Conservation (phyloP, 73 alveolate species). For the Tetrahymena elliotti region DNA sequence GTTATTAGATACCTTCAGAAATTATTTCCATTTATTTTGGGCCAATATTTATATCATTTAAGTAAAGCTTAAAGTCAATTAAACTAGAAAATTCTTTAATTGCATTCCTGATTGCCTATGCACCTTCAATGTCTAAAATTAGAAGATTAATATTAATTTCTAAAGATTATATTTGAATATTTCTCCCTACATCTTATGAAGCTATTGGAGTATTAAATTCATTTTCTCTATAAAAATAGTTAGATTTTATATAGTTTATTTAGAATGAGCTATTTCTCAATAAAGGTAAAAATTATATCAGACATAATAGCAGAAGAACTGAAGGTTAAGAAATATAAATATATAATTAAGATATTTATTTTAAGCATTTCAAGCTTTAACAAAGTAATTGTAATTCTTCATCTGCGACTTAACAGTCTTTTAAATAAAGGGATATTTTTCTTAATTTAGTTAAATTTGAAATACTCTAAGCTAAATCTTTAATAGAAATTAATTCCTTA, state of each 20-base stretch:
- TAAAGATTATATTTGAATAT: not conserved
- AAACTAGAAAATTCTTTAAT: not conserved
- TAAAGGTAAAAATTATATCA: not conserved
- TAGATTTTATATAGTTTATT: not conserved
- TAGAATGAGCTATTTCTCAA: not conserved
- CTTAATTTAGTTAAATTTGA: too few relatives aligned
- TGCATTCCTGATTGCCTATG: not conserved
- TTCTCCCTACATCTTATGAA: too few relatives aligned
- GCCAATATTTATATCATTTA: not conserved
- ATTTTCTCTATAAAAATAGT: not conserved
- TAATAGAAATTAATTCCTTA: too few relatives aligned
- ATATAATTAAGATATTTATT: not conserved
- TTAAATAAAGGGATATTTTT: too few relatives aligned
- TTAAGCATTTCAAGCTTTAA: not conserved
- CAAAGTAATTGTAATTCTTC: not conserved
- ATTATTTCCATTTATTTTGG: not conserved
- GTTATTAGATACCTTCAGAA: not conserved
- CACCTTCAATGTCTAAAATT: not conserved
- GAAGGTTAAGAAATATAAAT: not conserved
- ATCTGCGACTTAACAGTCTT: not conserved
- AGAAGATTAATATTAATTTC: not conserved
- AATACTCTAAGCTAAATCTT: not conserved
- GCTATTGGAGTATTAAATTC: too few relatives aligned
- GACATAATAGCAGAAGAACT: not conserved
- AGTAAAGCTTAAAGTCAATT: not conserved